Evolutionary conservation across 306 rosid genomes (phyloP).

Genomic region (Quercus cerris): DNA sequence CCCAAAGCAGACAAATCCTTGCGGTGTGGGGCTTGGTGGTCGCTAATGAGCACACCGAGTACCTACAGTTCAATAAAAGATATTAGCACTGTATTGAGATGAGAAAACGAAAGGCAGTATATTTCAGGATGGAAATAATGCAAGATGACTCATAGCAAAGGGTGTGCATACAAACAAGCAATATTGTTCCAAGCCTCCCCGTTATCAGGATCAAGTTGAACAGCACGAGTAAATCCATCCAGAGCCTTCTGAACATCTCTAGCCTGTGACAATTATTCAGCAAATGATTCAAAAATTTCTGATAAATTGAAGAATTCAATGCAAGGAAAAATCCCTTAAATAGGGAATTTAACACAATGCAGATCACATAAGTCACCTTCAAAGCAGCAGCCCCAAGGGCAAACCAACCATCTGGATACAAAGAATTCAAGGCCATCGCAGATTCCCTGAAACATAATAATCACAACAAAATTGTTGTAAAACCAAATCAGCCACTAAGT

Average conservation of each 20-base stretch:
- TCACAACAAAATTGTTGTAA: not conserved
- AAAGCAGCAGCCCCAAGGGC: slow-evolving; percentile 97
- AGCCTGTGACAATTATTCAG: slow-evolving; percentile 52
- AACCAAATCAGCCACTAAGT: not conserved
- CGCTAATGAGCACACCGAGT: too few species aligned
- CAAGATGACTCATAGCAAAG: slow-evolving; percentile 4
- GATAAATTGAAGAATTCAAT: slow-evolving; percentile 1
- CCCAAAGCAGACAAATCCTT: too few species aligned
- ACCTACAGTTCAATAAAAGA: not conserved
- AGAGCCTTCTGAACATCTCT: slow-evolving; percentile 87
- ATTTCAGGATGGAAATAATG: not conserved
- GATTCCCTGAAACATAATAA: slow-evolving; percentile 64
- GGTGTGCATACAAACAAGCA: slow-evolving; percentile 82
- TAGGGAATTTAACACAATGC: slow-evolving; percentile 8
- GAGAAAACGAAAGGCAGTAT: not conserved
- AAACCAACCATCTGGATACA: slow-evolving; percentile 96
- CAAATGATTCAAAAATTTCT: slow-evolving; percentile 16
- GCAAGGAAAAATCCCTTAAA: slow-evolving; percentile 6
- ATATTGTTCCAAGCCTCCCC: slow-evolving; percentile 99
- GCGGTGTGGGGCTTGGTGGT: too few species aligned
- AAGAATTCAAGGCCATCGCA: slow-evolving; percentile 92
- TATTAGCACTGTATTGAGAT: not conserved
- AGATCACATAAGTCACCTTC: slow-evolving; percentile 55
- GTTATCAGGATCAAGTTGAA: slow-evolving; percentile 96
- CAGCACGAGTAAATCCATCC: slow-evolving; percentile 93